Conservation (phyloP, 2,329 filamentous ascomycete genomes). For the Clarireedia monteithiana region DNA sequence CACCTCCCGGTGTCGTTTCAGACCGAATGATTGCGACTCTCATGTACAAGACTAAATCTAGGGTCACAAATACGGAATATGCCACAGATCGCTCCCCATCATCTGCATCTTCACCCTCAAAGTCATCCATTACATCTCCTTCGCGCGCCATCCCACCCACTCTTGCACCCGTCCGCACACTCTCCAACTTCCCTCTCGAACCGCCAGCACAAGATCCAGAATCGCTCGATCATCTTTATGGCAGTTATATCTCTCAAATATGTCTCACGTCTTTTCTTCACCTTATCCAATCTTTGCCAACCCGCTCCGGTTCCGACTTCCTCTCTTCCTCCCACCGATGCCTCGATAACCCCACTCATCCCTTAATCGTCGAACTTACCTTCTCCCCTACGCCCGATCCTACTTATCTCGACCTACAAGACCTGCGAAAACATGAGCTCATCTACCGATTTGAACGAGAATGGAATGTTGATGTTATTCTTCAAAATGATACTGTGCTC, state of each 20-base stretch:
- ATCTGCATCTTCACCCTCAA: conserved; percentile 16
- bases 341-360: conserved; percentile 51
- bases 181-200: conserved; percentile 53
- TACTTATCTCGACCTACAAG: conserved; percentile 57
- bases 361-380: conserved; percentile 58
- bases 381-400: conserved; percentile 52
- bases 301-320: conserved; percentile 41
- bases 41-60: conserved; percentile 47
- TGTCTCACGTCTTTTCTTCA: conserved; percentile 58
- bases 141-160: conserved; percentile 27
- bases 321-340: conserved; percentile 56
- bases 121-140: conserved; percentile 3
- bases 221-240: conserved; percentile 57
- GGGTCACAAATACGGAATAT: conserved; percentile 30
- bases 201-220: conserved; percentile 45
- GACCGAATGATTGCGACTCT: conserved; percentile 54
- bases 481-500: conserved; percentile 68
- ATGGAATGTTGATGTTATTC: conserved; percentile 79
- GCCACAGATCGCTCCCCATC: conserved; percentile 31
- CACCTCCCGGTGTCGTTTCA: conserved; percentile 38
- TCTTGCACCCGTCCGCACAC: conserved; percentile 50
- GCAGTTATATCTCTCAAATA: conserved; percentile 56
- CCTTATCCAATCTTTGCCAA: conserved; percentile 55
- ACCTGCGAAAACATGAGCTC: conserved; percentile 71
- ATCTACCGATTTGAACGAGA: conserved; percentile 80